Conservation (phyloP, 306 rosid species). For the Mimosa bimucronata region DNA sequence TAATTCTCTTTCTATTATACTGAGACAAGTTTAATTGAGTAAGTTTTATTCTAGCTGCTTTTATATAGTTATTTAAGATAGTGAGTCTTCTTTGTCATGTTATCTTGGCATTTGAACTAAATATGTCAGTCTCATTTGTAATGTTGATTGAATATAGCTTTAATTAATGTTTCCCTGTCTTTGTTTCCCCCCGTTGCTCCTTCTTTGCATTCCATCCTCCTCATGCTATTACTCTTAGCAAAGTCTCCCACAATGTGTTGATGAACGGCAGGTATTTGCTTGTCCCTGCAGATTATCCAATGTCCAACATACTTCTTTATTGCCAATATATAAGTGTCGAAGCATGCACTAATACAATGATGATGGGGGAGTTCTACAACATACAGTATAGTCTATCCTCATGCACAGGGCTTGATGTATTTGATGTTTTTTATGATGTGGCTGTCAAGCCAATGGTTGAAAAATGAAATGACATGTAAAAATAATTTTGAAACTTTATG, state of each 20-base stretch:
- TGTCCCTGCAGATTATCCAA: slow-evolving; percentile 67
- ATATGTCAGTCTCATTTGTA: neutral
- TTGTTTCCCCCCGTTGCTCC: slow-evolving; percentile 2
- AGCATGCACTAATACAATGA: slow-evolving; percentile 72
- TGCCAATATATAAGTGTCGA: slow-evolving; percentile 83
- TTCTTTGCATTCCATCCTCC: neutral
- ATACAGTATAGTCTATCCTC: slow-evolving; percentile 73
- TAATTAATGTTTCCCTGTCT: neutral
- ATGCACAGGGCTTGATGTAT: slow-evolving; percentile 54
- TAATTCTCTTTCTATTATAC: neutral
- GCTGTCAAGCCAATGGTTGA: slow-evolving; percentile 44
- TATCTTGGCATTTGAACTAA: neutral
- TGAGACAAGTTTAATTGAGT: neutral
- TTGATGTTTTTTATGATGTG: slow-evolving; percentile 40
- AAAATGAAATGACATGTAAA: slow-evolving; percentile 60
- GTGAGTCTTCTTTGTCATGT: neutral
- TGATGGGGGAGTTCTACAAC: slow-evolving; percentile 82
- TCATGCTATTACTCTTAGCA: neutral
- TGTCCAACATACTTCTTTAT: slow-evolving; percentile 69
- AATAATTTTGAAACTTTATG: slow-evolving; percentile 58
- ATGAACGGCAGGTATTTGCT: slow-evolving; percentile 24
- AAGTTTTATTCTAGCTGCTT: neutral
- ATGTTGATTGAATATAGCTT: slow-evolving; percentile 8
- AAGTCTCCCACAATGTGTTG: slow-evolving; percentile 1
- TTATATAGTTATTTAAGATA: neutral